These are phyloP conservation scores for Chaetomidium leptoderma DNA, from an alignment of 495 filamentous ascomycete genomes.

Conservation along the genomic window DNA sequence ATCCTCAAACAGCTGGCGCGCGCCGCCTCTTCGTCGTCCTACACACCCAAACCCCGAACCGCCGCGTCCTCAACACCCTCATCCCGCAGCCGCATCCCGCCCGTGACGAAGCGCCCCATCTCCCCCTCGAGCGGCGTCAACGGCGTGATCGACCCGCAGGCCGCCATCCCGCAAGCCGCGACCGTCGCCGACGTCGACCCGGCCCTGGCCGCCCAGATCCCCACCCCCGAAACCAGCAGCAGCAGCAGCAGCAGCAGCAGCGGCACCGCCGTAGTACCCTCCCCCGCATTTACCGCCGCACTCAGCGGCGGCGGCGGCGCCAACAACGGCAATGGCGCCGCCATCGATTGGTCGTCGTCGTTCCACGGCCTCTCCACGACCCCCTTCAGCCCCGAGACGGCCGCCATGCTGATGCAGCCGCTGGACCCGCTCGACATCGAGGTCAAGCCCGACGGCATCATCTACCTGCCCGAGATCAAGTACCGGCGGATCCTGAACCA, in stretches of 20 bases:
- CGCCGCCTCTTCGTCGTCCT: conserved; percentile 15
- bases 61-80: conserved; percentile 7
- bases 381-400: conserved; percentile 72
- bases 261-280: not conserved
- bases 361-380: conserved; percentile 79
- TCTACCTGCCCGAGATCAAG: conserved; percentile 98
- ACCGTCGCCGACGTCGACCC: conserved; percentile 31
- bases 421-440: conserved; percentile 75
- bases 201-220: conserved; percentile 22
- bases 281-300: conserved; percentile 18
- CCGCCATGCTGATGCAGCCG: conserved; percentile 64
- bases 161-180: conserved; percentile 33
- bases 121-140: not conserved
- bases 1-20: conserved; percentile 5
- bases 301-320: conserved; percentile 14
- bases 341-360: conserved; percentile 87
- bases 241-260: not conserved
- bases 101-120: not conserved
- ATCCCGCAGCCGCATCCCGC: not conserved
- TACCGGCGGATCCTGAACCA: conserved; percentile 86
- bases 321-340: conserved; percentile 42
- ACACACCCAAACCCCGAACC: conserved; percentile 1
- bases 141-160: conserved; percentile 27
- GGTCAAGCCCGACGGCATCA: conserved; percentile 92
- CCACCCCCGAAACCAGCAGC: conserved; percentile 9